phyloP scores from a whole-genome alignment of 441 rosid genomes.

The Brassica balearica region DNA sequence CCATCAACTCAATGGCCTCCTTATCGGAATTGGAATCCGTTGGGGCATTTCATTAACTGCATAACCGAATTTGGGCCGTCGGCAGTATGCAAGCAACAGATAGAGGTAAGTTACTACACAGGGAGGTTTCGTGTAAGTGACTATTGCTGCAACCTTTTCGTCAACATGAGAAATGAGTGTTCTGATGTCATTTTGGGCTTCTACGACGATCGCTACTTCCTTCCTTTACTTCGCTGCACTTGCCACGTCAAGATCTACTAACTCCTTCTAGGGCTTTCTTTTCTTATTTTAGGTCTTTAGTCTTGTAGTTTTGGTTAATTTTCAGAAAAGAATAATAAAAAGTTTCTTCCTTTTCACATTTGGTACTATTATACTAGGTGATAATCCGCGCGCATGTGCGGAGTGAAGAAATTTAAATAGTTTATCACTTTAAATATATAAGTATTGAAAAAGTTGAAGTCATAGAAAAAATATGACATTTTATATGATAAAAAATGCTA shows the following conservation, averaged over 20 bases:
- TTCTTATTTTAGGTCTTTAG: conserved; percentile 12
- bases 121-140: conserved; percentile 29
- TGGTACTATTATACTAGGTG: background rate
- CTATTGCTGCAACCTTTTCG: conserved; percentile 33
- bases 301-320: conserved; percentile 15
- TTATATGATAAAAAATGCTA: no score
- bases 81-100: conserved; percentile 34
- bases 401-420: no score
- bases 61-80: conserved; percentile 16
- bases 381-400: no score
- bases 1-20: background rate
- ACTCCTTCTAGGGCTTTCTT: background rate
- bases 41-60: conserved; percentile 30
- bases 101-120: conserved; percentile 35
- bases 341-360: background rate
- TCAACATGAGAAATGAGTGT: conserved; percentile 39
- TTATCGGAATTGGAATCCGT: background rate
- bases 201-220: conserved; percentile 33
- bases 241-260: conserved; percentile 29
- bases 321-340: conserved; percentile 1
- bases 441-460: no score
- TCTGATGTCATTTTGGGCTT: conserved; percentile 35
- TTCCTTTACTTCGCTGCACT: conserved; percentile 30
- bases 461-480: no score
- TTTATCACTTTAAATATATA: no score